Conservation (phyloP, 441 rosid genomes). For the Mallotus repandus region DNA sequence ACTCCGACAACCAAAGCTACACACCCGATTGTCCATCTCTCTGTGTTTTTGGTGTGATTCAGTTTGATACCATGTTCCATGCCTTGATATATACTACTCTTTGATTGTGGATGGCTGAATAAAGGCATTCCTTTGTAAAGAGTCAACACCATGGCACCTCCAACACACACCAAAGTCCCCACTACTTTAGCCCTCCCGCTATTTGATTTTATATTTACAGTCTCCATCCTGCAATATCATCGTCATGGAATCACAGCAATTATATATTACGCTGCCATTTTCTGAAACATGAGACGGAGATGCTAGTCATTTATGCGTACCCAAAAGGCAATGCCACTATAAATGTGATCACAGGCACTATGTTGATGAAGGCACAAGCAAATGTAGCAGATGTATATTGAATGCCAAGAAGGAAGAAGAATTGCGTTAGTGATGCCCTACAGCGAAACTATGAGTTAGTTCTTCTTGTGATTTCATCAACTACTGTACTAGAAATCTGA, state of each 20-base stretch:
- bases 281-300: background rate
- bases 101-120: constrained; percentile 27
- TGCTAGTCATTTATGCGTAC: constrained; percentile 29
- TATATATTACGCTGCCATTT: background rate
- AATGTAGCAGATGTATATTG: constrained; percentile 66
- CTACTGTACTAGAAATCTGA: background rate
- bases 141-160: constrained; percentile 50
- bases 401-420: constrained; percentile 60
- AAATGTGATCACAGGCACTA: constrained; percentile 68
- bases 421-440: constrained; percentile 60
- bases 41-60: constrained; percentile 24
- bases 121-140: constrained; percentile 52
- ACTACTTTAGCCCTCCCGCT: constrained; percentile 52
- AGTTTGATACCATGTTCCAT: constrained; percentile 15
- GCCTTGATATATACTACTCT: constrained; percentile 3
- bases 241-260: background rate
- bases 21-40: constrained; percentile 50
- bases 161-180: constrained; percentile 50
- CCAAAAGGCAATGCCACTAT: constrained; percentile 59
- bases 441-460: background rate
- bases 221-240: constrained; percentile 46
- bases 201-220: constrained; percentile 30
- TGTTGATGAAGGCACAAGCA: constrained; percentile 60
- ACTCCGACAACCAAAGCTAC: constrained; percentile 43
- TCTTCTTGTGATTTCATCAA: background rate